Percentiles rank a stretch among this genome's conserved stretches.
Conservation (phyloP, 202 grass and related monocot species). For the Musa balbisiana region DNA sequence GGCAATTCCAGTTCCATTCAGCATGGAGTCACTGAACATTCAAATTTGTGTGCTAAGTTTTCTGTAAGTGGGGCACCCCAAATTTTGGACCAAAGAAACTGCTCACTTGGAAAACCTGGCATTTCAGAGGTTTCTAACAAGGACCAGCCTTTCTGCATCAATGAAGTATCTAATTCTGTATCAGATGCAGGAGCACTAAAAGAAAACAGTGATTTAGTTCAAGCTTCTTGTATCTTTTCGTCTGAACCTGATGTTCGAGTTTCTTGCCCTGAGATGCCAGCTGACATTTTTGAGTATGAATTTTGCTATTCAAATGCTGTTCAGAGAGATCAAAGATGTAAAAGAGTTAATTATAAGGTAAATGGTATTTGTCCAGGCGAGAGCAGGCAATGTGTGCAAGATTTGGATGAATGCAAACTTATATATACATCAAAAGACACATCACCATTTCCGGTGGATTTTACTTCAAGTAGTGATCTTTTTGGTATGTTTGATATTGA, state of each 20-base stretch:
- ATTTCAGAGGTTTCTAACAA: slow-evolving; percentile 29
- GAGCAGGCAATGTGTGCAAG: slow-evolving; percentile 25
- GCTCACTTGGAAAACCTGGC: neutral
- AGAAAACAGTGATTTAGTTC: slow-evolving; percentile 36
- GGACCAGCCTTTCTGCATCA: slow-evolving; percentile 25
- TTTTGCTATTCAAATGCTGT: slow-evolving; percentile 23
- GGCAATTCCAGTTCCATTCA: slow-evolving; percentile 33
- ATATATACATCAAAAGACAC: slow-evolving; percentile 7
- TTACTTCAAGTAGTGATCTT: slow-evolving; percentile 43
- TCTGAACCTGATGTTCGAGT: slow-evolving; percentile 28
- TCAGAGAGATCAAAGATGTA: slow-evolving; percentile 17
- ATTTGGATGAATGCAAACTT: slow-evolving; percentile 25
- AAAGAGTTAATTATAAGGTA: slow-evolving; percentile 9
- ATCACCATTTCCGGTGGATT: slow-evolving; percentile 35
- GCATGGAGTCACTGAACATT: slow-evolving; percentile 5
- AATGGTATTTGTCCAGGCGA: slow-evolving; percentile 32
- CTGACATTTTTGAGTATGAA: slow-evolving; percentile 16
- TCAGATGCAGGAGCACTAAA: slow-evolving; percentile 28
- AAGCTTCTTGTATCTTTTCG: slow-evolving; percentile 18
- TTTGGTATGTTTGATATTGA: slow-evolving; percentile 50
- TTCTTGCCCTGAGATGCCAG: slow-evolving; percentile 31
- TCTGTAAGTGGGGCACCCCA: slow-evolving; percentile 25
- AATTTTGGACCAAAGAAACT: slow-evolving; percentile 24
- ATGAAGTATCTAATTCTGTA: slow-evolving; percentile 29
- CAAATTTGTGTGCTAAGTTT: slow-evolving; percentile 24